phyloP scores from a whole-genome alignment of 805 yeast genomes.

The Kodamaea leandrae region DNA sequence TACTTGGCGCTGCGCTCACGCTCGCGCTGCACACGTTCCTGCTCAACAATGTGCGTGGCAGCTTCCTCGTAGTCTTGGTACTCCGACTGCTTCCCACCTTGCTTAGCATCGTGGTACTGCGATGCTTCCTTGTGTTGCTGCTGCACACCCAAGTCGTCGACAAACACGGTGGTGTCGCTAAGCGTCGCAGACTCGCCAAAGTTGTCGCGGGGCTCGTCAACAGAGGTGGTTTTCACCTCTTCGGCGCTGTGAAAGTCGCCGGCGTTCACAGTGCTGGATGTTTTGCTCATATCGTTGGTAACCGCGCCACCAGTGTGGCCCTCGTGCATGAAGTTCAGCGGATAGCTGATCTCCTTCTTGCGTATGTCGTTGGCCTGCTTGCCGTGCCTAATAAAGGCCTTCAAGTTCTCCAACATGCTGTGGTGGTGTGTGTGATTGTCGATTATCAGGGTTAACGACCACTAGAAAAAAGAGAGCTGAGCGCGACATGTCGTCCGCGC shows the following conservation, averaged over 20 bases:
- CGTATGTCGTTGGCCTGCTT: conserved; percentile 49
- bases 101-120: too few relatives aligned
- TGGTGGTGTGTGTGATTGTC: neutral
- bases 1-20: conserved; percentile 24
- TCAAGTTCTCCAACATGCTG: conserved; percentile 48
- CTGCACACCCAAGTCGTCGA: conserved; percentile 3
- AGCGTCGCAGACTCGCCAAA: too few relatives aligned
- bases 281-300: neutral
- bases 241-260: too few relatives aligned
- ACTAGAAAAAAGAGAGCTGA: neutral
- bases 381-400: conserved; percentile 63
- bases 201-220: too few relatives aligned
- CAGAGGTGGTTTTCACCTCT: too few relatives aligned
- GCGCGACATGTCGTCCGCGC: conserved; percentile 4
- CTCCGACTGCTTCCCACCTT: too few relatives aligned
- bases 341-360: conserved; percentile 11
- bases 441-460: neutral
- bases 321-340: conserved; percentile 6
- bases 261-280: neutral
- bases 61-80: conserved; percentile 17
- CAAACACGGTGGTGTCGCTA: neutral
- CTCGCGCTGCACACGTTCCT: conserved; percentile 28
- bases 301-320: neutral
- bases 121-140: too few relatives aligned
- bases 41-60: conserved; percentile 37